phyloP scores from a whole-genome alignment of 176 grass and related monocot species.

The Dactylis glomerata region DNA sequence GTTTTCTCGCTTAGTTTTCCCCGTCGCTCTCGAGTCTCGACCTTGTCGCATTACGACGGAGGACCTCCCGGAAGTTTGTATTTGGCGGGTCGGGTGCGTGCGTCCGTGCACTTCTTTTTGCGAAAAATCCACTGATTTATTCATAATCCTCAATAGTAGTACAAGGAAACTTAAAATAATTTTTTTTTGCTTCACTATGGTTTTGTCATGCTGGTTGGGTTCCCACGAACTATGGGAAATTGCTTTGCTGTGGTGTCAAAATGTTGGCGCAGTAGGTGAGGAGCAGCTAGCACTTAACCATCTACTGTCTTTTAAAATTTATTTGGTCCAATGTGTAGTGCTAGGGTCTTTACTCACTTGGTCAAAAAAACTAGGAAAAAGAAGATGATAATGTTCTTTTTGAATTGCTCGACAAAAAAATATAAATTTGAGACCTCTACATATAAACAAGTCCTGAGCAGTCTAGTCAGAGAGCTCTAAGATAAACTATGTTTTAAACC shows the following conservation, averaged over 20 bases:
- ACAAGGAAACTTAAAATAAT: too few relatives aligned
- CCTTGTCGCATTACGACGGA: constrained; percentile 1
- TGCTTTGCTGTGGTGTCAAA: too few relatives aligned
- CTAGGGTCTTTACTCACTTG: background rate
- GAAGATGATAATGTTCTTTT: background rate
- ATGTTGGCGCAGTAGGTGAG: background rate
- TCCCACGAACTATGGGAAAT: background rate
- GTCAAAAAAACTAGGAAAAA: background rate
- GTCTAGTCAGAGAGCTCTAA: too few relatives aligned
- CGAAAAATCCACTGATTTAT: too few relatives aligned
- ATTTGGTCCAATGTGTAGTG: background rate
- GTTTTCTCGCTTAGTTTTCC: background rate
- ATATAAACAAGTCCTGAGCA: too few relatives aligned
- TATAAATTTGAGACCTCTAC: too few relatives aligned
- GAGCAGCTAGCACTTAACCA: background rate
- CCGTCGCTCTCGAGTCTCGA: background rate
- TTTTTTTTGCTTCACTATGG: background rate
- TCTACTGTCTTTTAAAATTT: background rate
- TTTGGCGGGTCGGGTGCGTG: constrained; percentile 16
- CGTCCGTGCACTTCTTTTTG: background rate
- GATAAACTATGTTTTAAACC: too few relatives aligned
- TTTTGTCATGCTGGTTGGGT: background rate
- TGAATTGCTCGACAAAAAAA: background rate
- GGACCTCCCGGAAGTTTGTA: constrained; percentile 36
- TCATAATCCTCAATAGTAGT: too few relatives aligned